phyloP scores from a whole-genome alignment of 106 monocot species.

The Acanthochlamys bracteata region DNA sequence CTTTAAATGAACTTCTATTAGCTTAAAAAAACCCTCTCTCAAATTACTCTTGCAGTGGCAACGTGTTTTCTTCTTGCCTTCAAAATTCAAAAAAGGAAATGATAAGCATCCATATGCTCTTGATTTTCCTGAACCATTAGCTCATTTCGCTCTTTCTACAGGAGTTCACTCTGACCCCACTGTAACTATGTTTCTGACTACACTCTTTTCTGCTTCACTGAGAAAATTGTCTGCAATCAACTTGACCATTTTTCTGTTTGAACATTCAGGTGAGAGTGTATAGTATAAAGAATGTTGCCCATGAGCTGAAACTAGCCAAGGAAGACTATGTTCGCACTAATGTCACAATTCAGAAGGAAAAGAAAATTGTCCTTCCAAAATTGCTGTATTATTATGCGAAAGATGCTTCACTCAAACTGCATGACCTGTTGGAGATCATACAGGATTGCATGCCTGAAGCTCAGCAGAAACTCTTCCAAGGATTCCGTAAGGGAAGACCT shows the following conservation, averaged over 20 bases:
- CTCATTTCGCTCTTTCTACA: slow-evolving; percentile 70
- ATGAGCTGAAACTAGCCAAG: slow-evolving; percentile 46
- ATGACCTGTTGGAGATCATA: slow-evolving; percentile 37
- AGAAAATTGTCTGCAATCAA: background rate
- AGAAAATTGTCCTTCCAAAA: slow-evolving; percentile 48
- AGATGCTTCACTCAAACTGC: slow-evolving; percentile 44
- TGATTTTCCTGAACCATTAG: slow-evolving; percentile 49
- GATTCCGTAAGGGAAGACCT: slow-evolving; percentile 20
- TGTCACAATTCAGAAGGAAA: slow-evolving; percentile 29
- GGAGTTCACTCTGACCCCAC: slow-evolving; percentile 78
- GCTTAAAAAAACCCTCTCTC: background rate
- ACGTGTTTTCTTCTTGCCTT: slow-evolving; percentile 21
- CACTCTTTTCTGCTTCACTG: background rate
- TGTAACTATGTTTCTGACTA: slow-evolving; percentile 18
- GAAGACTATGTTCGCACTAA: slow-evolving; percentile 51
- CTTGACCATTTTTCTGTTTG: background rate
- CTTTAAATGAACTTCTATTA: background rate
- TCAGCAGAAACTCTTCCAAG: slow-evolving; percentile 22
- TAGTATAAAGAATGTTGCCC: slow-evolving; percentile 41
- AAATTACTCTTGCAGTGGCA: slow-evolving; percentile 21
- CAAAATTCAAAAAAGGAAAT: slow-evolving; percentile 28
- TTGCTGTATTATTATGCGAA: slow-evolving; percentile 54
- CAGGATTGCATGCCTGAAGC: slow-evolving; percentile 38
- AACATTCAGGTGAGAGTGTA: slow-evolving; percentile 48
- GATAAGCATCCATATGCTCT: slow-evolving; percentile 51